Conservation (phyloP, 768 basidiomycete genomes). For the Boletus pseudopeckii region DNA sequence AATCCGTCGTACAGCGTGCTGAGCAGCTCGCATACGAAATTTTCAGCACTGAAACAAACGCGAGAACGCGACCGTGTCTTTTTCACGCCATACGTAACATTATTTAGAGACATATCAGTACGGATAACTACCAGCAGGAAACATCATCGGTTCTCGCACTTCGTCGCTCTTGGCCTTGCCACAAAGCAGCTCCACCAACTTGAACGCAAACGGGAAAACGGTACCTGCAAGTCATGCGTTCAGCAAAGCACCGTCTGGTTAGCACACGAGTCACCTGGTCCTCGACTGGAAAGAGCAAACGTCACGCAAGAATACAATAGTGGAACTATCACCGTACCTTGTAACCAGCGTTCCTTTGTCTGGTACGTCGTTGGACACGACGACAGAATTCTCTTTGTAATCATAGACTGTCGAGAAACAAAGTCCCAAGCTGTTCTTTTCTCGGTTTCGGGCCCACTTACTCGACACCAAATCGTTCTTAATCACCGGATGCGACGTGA, state of each 20-base stretch:
- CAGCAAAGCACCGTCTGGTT: background rate
- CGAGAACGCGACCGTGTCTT: slow-evolving; percentile 10
- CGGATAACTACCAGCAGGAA: slow-evolving; percentile 51
- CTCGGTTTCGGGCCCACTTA: slow-evolving; percentile 21
- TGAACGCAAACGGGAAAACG: slow-evolving; percentile 72
- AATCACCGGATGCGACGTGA: slow-evolving; percentile 81
- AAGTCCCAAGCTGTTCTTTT: background rate
- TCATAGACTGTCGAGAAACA: slow-evolving; percentile 51
- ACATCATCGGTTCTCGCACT: slow-evolving; percentile 66
- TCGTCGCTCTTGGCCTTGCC: slow-evolving; percentile 61
- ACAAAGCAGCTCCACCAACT: slow-evolving; percentile 67
- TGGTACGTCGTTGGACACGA: slow-evolving; percentile 45
- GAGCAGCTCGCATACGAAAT: slow-evolving; percentile 27
- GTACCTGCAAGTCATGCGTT: slow-evolving; percentile 46
- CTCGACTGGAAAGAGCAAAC: slow-evolving; percentile 48
- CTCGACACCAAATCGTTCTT: slow-evolving; percentile 54
- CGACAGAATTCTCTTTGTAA: slow-evolving; percentile 71
- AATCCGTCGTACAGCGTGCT: slow-evolving; percentile 25
- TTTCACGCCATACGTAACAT: slow-evolving; percentile 18
- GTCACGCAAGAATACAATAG: slow-evolving; percentile 1
- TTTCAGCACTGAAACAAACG: slow-evolving; percentile 12
- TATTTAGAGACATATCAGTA: slow-evolving; percentile 18
- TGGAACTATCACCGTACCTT: slow-evolving; percentile 44
- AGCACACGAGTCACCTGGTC: slow-evolving; percentile 50
- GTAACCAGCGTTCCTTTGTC: slow-evolving; percentile 60